phyloP scores from a whole-genome alignment of 257 asterid genomes.

The Petunia secreta region DNA sequence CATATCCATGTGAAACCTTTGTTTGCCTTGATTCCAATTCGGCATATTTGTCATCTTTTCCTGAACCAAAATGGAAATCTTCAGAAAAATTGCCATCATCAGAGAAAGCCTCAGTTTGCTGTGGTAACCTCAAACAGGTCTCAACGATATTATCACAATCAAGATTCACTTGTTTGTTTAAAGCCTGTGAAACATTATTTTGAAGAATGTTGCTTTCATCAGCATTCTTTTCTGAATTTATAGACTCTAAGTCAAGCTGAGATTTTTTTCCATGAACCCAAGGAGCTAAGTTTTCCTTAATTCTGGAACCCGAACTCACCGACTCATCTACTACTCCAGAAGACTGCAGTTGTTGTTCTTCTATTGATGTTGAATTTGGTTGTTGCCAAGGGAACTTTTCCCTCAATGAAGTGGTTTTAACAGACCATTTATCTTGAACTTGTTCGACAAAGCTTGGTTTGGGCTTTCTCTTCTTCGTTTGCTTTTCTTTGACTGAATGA shows the following conservation, averaged over 20 bases:
- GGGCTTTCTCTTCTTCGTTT: conserved; percentile 65
- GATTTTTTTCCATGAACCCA: conserved; percentile 66
- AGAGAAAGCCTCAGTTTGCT: conserved; percentile 27
- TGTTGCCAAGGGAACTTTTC: conserved; percentile 80
- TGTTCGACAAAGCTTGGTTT: conserved; percentile 81
- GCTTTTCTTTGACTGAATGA: conserved; percentile 37
- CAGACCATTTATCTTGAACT: conserved; percentile 82
- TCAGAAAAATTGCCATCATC: neutral
- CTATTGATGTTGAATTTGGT: conserved; percentile 25
- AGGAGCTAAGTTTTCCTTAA: conserved; percentile 58
- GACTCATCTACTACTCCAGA: conserved; percentile 31
- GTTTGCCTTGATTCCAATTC: conserved; percentile 21
- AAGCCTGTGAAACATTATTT: neutral
- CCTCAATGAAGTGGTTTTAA: conserved; percentile 53
- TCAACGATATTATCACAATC: conserved; percentile 35
- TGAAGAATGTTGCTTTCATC: too few relatives aligned
- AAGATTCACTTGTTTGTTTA: conserved; percentile 28
- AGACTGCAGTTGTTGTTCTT: conserved; percentile 28
- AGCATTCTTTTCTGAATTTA: too few relatives aligned
- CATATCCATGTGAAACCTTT: neutral
- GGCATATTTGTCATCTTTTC: neutral
- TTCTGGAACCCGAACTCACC: conserved; percentile 32
- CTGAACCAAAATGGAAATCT: neutral
- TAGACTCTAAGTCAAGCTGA: neutral
- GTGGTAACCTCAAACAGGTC: conserved; percentile 24